Conservation (phyloP, 176 grass and related monocot species). For the Oryza australiensis region DNA sequence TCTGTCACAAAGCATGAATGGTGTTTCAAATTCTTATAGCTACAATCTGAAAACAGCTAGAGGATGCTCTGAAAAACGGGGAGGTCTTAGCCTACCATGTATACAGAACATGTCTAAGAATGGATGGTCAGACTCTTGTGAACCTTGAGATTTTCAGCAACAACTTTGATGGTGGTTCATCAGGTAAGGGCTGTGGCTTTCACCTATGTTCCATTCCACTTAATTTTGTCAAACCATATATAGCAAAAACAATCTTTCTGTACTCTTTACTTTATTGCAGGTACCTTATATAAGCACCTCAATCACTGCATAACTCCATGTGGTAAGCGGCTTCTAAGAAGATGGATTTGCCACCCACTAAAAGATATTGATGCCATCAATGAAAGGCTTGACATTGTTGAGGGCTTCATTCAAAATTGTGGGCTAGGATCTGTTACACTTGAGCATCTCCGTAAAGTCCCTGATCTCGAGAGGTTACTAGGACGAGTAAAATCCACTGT, state of each 20-base stretch:
- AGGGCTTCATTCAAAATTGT: slow-evolving; percentile 72
- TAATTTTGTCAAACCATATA: slow-evolving; percentile 20
- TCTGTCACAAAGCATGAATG: background rate
- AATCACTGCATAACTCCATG: slow-evolving; percentile 86
- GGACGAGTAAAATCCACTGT: slow-evolving; percentile 76
- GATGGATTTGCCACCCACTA: slow-evolving; percentile 89
- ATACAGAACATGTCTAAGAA: slow-evolving; percentile 87
- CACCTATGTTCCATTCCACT: background rate
- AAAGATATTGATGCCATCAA: slow-evolving; percentile 77
- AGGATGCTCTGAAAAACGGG: slow-evolving; percentile 80
- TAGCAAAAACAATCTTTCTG: slow-evolving; percentile 5
- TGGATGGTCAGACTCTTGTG: slow-evolving; percentile 94
- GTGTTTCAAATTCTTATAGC: slow-evolving; percentile 30
- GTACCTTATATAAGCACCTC: slow-evolving; percentile 89
- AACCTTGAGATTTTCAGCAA: slow-evolving; percentile 98
- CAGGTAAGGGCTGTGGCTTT: slow-evolving; percentile 49
- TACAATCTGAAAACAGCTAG: slow-evolving; percentile 63
- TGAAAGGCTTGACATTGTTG: slow-evolving; percentile 71
- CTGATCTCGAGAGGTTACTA: slow-evolving; percentile 85
- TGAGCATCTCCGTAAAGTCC: slow-evolving; percentile 63
- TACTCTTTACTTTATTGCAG: slow-evolving; percentile 45
- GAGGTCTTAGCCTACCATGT: slow-evolving; percentile 82
- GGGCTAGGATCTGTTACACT: slow-evolving; percentile 53
- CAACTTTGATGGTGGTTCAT: slow-evolving; percentile 71
- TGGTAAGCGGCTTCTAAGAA: slow-evolving; percentile 84